Conservation (phyloP, 2,329 filamentous ascomycete species). For the Trichoderma harzianum region DNA sequence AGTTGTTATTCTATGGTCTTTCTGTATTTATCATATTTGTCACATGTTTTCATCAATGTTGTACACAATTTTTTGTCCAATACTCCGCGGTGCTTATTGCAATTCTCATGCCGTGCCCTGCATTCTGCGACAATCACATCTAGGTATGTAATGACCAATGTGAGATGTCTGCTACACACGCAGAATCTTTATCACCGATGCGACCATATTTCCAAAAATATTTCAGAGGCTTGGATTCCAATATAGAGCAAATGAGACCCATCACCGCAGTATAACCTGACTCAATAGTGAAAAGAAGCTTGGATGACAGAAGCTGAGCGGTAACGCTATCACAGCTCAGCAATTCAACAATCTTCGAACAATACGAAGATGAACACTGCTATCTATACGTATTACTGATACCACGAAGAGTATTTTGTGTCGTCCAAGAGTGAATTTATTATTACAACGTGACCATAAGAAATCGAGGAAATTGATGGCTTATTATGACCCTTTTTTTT, state of each 20-base stretch:
- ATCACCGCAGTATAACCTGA: background rate
- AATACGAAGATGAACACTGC: background rate
- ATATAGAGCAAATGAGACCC: background rate
- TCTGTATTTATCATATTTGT: background rate
- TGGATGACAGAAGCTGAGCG: background rate
- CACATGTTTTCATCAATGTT: background rate
- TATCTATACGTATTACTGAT: background rate
- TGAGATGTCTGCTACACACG: background rate
- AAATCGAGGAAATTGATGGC: background rate
- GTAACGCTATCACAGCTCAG: background rate
- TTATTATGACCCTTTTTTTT: background rate
- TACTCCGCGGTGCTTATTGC: background rate
- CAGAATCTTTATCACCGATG: background rate
- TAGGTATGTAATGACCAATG: background rate
- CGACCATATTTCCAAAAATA: background rate
- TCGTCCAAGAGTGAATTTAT: background rate
- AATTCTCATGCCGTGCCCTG: background rate
- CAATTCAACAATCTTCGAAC: background rate
- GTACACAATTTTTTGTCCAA: no score
- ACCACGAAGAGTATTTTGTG: background rate
- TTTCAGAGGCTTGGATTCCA: background rate
- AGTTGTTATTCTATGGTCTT: background rate
- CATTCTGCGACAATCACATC: background rate
- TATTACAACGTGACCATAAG: background rate
- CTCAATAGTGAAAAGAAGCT: background rate